Percentiles rank a stretch among this genome's conserved stretches.
These are phyloP conservation scores for Gossypium rotundifolium DNA, from an alignment of 345 rosid genomes.

Conservation along the genomic window DNA sequence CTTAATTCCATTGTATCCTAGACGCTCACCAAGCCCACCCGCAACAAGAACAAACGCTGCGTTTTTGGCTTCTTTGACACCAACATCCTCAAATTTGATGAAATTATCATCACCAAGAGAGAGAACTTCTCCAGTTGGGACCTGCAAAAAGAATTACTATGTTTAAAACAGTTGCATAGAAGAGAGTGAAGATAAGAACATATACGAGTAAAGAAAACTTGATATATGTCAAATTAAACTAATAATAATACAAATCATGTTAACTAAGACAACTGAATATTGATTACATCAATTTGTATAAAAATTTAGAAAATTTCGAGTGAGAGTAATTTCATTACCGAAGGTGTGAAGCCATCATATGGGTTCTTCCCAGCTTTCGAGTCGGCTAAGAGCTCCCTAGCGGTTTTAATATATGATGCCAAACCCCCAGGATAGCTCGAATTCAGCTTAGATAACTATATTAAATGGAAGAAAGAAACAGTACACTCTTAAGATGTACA, in stretches of 20 bases:
- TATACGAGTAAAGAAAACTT: background rate
- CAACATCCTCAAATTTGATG: constrained; percentile 62
- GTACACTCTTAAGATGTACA: no score
- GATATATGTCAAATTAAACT: background rate
- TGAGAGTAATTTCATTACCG: constrained; percentile 37
- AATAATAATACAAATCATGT: background rate
- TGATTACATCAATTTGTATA: background rate
- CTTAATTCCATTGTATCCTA: constrained; percentile 98
- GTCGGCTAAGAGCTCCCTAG: constrained; percentile 76
- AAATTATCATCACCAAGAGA: constrained; percentile 59
- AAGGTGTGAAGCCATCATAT: constrained; percentile 21
- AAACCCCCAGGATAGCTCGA: constrained; percentile 94
- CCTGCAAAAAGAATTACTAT: background rate
- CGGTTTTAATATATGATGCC: constrained; percentile 57
- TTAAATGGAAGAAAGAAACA: background rate
- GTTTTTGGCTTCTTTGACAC: constrained; percentile 70
- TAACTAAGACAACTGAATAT: background rate
- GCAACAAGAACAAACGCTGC: constrained; percentile 97
- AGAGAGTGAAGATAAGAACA: background rate
- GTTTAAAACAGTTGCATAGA: constrained; percentile 24
- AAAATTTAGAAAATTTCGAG: background rate
- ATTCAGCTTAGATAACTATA: constrained; percentile 60
- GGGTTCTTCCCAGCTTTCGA: constrained; percentile 90
- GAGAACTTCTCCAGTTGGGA: constrained; percentile 73
- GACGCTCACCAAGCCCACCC: constrained; percentile 90